Evolutionary conservation across 177 flowering plant genomes (phyloP), one percentile per base, ranked within the genome.

Genomic region (Telopea speciosissima): DNA sequence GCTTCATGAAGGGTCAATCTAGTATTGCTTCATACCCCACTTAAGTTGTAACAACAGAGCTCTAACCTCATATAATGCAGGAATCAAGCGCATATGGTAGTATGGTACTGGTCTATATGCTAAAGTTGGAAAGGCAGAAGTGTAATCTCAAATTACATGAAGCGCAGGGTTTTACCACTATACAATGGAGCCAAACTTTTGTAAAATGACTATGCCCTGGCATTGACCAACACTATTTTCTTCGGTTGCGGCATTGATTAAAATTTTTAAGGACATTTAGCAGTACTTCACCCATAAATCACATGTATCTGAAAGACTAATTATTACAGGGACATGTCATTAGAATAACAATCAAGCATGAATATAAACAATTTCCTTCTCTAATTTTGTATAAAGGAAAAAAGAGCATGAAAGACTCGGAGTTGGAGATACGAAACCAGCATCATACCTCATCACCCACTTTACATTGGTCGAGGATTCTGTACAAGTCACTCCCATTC

Each of bases 401-500:
- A n/a, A n/a, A 24, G 7, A 62, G 6, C 19, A 63, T 4, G 4
- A 5, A 8, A 28, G 31, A 28, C 3, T 28, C 8, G 25, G 42
- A 31, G 21, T 63, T 16, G 17, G 25, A n/a, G 42, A 28, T 8
- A 33, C 0, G 45, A 23, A 26, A 26, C 62, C 61, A 61, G 49
- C 19, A 58, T 6, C 79, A 28, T 85, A 92, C 98, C 95, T 73
- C 68, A 3, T 92, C 97, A 40, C 94, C 97, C 25, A 92, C 97
- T 78, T 88, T 86, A 81, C 98, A 90, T 73, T 90, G 96, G 78
- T 94, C 98, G 73, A 94, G 91, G 73, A 94, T 88, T 89, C 96
- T 87, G 84, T 94, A 94, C 86, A 94, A 80, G 69, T 94, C 99
- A 74, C 92, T 94, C 45, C 99, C 99, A 72, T 87, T 90, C 0